Conservation (phyloP, 2,329 filamentous ascomycete species). For the Chrysosporium keratinophilum region DNA sequence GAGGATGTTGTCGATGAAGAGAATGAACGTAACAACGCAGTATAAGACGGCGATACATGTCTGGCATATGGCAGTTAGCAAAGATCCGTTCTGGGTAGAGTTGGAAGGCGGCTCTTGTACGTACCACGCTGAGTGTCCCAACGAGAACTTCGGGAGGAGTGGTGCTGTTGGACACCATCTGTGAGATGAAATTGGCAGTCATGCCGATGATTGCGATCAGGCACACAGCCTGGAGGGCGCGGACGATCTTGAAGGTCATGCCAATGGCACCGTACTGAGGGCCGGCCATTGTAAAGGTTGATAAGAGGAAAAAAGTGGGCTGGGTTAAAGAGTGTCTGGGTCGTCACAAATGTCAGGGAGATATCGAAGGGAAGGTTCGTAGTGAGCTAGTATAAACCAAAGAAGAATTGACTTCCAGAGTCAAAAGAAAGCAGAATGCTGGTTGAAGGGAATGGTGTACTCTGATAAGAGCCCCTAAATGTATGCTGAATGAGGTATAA, state of each 20-base stretch:
- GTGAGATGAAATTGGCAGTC: conserved; percentile 67
- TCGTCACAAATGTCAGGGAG: not conserved
- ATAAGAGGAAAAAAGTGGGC: not conserved
- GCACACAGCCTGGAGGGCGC: conserved; percentile 58
- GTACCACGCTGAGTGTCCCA: conserved; percentile 67
- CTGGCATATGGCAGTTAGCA: conserved; percentile 35
- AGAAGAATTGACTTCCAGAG: conserved; percentile 8
- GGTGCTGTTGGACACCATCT: conserved; percentile 58
- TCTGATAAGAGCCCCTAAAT: conserved; percentile 10
- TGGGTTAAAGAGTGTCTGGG: not conserved
- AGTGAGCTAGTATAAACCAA: not conserved
- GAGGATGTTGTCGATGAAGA: conserved; percentile 66
- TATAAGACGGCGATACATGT: conserved; percentile 71
- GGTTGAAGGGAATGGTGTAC: conserved; percentile 16
- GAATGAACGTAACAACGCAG: conserved; percentile 66
- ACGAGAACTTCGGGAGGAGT: conserved; percentile 62
- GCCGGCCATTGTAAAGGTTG: conserved; percentile 38
- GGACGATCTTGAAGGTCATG: conserved; percentile 64
- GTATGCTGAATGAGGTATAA: conserved; percentile 9
- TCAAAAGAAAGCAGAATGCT: not conserved
- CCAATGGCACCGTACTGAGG: conserved; percentile 62
- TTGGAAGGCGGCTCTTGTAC: conserved; percentile 29
- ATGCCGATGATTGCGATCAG: conserved; percentile 72
- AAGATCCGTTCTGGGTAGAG: not conserved
- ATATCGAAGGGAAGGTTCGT: not conserved